Evolutionary conservation across 768 basidiomycete genomes (phyloP).

Genomic region (Tylopilus intermedius): DNA sequence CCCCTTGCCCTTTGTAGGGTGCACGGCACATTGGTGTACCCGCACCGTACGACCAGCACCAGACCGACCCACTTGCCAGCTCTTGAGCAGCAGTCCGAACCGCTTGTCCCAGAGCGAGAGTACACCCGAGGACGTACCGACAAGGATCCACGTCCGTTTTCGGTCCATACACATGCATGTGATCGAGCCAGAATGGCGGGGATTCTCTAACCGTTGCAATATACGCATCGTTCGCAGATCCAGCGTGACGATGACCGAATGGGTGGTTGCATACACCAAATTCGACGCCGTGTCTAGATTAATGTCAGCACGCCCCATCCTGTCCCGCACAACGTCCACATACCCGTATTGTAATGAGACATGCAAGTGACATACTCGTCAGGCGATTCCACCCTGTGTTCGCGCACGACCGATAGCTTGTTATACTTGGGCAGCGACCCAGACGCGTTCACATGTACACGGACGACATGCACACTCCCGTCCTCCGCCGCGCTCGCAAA

Average conservation of each 20-base stretch:
- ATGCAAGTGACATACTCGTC: conserved; percentile 84
- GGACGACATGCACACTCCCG: conserved; percentile 77
- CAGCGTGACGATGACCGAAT: conserved; percentile 66
- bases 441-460: conserved; percentile 68
- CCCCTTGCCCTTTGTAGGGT: conserved; percentile 83
- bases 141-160: conserved; percentile 81
- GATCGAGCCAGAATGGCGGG: conserved; percentile 81
- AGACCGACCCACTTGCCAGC: conserved; percentile 72
- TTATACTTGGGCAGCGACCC: conserved; percentile 77
- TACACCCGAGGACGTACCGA: conserved; percentile 81
- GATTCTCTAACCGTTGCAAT: conserved; percentile 75
- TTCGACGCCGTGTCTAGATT: conserved; percentile 66
- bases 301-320: background rate
- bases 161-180: conserved; percentile 80
- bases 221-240: conserved; percentile 84
- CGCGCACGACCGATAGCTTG: conserved; percentile 75
- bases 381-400: conserved; percentile 64
- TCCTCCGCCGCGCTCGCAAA: conserved; percentile 85
- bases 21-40: conserved; percentile 72
- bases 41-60: conserved; percentile 48
- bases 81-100: conserved; percentile 83
- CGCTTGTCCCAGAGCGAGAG: conserved; percentile 93
- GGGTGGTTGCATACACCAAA: conserved; percentile 81
- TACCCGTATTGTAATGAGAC: conserved; percentile 76
- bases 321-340: conserved; percentile 7